Conservation (phyloP, 2,329 filamentous ascomycete genomes). For the Nigrospora osmanthi region DNA sequence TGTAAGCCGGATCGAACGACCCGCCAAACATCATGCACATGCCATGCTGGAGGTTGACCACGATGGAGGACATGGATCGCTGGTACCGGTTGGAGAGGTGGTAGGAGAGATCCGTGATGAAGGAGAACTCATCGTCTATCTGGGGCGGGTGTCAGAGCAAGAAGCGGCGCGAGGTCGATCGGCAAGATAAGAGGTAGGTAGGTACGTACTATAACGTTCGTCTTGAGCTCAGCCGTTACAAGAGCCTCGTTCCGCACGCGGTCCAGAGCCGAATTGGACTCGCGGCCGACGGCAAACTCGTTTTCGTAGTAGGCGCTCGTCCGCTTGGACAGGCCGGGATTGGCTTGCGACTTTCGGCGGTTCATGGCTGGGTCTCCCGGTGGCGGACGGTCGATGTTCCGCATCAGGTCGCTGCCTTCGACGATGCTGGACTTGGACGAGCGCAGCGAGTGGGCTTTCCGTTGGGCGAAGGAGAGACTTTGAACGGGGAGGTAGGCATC, state of each 20-base stretch:
- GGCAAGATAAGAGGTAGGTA: background rate
- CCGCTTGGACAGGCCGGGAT: constrained; percentile 24
- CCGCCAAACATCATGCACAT: constrained; percentile 68
- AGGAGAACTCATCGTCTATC: constrained; percentile 67
- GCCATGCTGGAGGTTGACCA: constrained; percentile 69
- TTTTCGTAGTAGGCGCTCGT: constrained; percentile 39
- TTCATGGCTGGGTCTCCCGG: constrained; percentile 26
- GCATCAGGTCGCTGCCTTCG: constrained; percentile 27
- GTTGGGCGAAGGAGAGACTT: constrained; percentile 22
- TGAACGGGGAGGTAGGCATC: background rate
- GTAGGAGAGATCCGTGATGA: constrained; percentile 67
- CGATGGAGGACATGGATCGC: constrained; percentile 63
- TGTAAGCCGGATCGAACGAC: constrained; percentile 72
- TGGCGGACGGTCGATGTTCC: constrained; percentile 28
- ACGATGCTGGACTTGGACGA: constrained; percentile 20
- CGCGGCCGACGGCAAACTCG: constrained; percentile 27
- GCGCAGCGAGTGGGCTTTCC: constrained; percentile 15
- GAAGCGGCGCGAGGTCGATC: too few species aligned
- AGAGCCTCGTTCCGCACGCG: constrained; percentile 46
- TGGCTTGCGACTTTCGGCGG: constrained; percentile 20
- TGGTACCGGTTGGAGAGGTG: constrained; percentile 70
- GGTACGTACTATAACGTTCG: constrained; percentile 52
- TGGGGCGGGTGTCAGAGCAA: constrained; percentile 22
- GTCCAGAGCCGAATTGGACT: constrained; percentile 28
- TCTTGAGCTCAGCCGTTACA: constrained; percentile 56